Base-by-base conservation (phyloP, 2,329 filamentous ascomycete genomes). In the Xenoacremonium recifei region DNA sequence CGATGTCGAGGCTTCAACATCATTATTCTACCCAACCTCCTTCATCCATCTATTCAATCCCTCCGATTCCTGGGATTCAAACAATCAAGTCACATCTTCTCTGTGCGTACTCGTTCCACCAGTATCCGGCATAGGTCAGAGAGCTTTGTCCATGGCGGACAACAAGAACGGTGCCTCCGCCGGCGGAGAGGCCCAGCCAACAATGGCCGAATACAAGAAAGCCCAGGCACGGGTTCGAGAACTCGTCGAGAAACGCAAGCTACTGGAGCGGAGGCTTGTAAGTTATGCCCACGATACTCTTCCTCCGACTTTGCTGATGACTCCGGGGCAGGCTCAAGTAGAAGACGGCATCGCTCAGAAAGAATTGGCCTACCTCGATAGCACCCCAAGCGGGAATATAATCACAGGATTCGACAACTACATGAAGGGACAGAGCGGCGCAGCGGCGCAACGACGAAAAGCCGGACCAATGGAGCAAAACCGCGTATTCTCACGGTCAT, bases 331-430 rank as follows among this genome's bases (percentile, higher is more conserved):
- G 68, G 60, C 56, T 6, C 60, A 66, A 33, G 54, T 72, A 44
- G 93, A 99, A 71, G 88, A 95, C 37, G 78, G 80, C 51, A 97
- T 99, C 57, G 83, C 79, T 61, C 82, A 85, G 50, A 85, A 89
- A 59, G 93, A 99, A 66, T 82, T 84, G 44, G 78, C 84, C 15
- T 99, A 99, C 65, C 82, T 99, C 38, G 92, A 97, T 65, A 89
- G 89, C 58, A 95, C 90, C 4, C 85, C 84, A 12, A 82, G 76
- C 55, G 93, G 93, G 33, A 99, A 99, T 70, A 97, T 99, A 62
- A 92, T 99, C 64, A 90, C 88, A 36, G 93, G 93, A 17, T 99
- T 99, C 66, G 93, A 99, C 66, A 95, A 90, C 63, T 99, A 97
- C 70, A 95, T 96, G 73, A 99, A 99, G 67, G 91, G 89, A 40